Percentiles rank a stretch among this genome's conserved stretches.
These are phyloP conservation scores for Lavandula angustifolia DNA, from an alignment of 257 asterid species.

Conservation along the genomic window DNA sequence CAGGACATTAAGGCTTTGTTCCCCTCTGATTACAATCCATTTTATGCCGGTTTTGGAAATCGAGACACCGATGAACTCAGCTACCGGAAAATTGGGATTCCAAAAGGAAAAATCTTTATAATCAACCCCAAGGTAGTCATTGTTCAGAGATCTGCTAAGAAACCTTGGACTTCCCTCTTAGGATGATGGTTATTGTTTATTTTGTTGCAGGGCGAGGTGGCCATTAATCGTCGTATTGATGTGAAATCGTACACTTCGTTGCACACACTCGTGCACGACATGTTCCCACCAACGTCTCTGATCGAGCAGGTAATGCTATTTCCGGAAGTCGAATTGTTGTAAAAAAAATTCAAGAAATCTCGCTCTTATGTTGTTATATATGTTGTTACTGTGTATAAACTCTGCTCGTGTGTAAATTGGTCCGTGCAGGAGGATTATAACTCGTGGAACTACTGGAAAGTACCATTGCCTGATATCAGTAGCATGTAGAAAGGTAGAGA, in stretches of 20 bases:
- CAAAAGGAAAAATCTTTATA: conserved; percentile 95
- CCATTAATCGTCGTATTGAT: conserved; percentile 81
- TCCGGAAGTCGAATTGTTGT: not conserved
- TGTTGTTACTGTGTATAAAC: not conserved
- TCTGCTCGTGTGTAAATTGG: not conserved
- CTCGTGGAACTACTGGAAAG: conserved; percentile 94
- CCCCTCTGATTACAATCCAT: conserved; percentile 92
- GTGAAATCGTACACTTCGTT: conserved; percentile 94
- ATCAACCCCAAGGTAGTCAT: conserved; percentile 87
- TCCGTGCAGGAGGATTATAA: conserved; percentile 76
- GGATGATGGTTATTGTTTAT: not conserved
- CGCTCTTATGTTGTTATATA: not conserved
- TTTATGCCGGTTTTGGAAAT: conserved; percentile 97
- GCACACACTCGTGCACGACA: conserved; percentile 90
- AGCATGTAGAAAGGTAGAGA: conserved; percentile 45
- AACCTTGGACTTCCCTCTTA: not conserved
- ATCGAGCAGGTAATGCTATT: conserved; percentile 78
- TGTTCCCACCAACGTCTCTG: conserved; percentile 96
- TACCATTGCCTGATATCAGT: conserved; percentile 68
- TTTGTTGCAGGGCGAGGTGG: conserved; percentile 89
- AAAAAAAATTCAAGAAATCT: not conserved
- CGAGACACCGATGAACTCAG: conserved; percentile 98
- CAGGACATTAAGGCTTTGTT: conserved; percentile 98
- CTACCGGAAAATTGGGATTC: conserved; percentile 95
- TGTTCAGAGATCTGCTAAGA: conserved; percentile 2